These are phyloP conservation scores for Apophysomyces elegans DNA, from an alignment of 371 early-diverging fungal species.

Conservation along the genomic window DNA sequence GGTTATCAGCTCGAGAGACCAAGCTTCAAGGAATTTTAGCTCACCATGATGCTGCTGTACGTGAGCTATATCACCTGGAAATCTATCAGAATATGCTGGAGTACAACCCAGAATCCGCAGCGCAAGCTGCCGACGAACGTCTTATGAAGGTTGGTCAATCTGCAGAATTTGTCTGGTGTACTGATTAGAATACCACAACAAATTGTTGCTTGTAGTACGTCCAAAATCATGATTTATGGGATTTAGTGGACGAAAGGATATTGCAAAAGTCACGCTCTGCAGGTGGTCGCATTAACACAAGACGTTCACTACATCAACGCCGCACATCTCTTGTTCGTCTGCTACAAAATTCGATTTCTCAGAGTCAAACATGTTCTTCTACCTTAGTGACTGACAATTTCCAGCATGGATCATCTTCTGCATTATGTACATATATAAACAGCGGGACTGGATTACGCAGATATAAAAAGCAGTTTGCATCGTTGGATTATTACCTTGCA, in stretches of 20 bases:
- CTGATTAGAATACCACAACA: not conserved
- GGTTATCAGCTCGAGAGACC: conserved; percentile 36
- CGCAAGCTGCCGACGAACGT: conserved; percentile 53
- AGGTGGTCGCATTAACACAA: conserved; percentile 42
- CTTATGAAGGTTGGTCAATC: conserved; percentile 49
- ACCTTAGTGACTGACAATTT: conserved; percentile 16
- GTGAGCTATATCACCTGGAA: conserved; percentile 66
- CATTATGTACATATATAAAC: conserved; percentile 4
- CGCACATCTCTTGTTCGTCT: conserved; percentile 45
- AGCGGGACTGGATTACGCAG: conserved; percentile 40
- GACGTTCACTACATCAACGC: conserved; percentile 38
- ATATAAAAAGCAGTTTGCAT: conserved; percentile 37
- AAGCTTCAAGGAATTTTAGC: conserved; percentile 50
- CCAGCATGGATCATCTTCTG: conserved; percentile 7
- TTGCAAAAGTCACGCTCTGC: conserved; percentile 27
- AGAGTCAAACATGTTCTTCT: conserved; percentile 21
- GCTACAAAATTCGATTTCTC: conserved; percentile 40
- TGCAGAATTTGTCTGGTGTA: not conserved
- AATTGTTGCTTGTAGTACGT: conserved; percentile 33
- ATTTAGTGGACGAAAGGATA: conserved; percentile 41
- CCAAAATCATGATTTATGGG: conserved; percentile 56
- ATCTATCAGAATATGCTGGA: conserved; percentile 57
- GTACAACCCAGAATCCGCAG: conserved; percentile 51
- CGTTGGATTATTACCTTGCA: conserved; percentile 54
- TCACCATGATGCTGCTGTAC: conserved; percentile 53